phyloP scores from a whole-genome alignment of 768 basidiomycete species.

The Termitomyces heimii region DNA sequence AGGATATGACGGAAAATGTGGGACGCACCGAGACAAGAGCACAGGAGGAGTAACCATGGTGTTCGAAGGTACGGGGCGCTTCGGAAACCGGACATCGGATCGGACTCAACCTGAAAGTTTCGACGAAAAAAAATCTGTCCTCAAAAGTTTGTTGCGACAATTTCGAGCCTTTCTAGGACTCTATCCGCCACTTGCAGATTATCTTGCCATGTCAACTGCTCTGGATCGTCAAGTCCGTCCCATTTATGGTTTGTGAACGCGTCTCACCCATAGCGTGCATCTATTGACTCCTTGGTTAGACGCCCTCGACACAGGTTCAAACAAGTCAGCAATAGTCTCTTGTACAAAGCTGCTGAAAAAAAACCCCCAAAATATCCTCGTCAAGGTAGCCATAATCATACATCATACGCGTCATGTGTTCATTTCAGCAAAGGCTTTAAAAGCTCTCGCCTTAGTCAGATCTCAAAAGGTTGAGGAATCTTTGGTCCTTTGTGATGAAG shows the following conservation, averaged over 20 bases:
- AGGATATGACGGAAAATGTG: background rate
- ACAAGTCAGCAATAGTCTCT: constrained; percentile 78
- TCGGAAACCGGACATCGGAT: constrained; percentile 11
- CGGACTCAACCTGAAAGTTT: constrained; percentile 6
- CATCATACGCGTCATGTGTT: constrained; percentile 5
- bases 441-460: constrained; percentile 79
- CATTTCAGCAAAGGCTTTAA: constrained; percentile 52
- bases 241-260: constrained; percentile 60
- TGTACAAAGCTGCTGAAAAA: constrained; percentile 90
- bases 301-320: constrained; percentile 80
- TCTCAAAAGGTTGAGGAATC: constrained; percentile 85
- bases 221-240: constrained; percentile 81
- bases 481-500: constrained; percentile 71
- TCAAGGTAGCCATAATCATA: constrained; percentile 45
- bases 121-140: background rate
- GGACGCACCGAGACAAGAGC: constrained; percentile 46
- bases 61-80: constrained; percentile 1
- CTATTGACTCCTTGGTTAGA: constrained; percentile 36
- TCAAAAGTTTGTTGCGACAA: background rate
- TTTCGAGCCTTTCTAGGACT: background rate
- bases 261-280: background rate
- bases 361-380: constrained; percentile 63
- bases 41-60: constrained; percentile 37
- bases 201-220: constrained; percentile 44
- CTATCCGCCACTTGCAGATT: background rate